Evolutionary conservation across 2,329 filamentous ascomycete species (phyloP), one percentile per base, ranked within the genome.

Genomic region (Talaromyces piceae): DNA sequence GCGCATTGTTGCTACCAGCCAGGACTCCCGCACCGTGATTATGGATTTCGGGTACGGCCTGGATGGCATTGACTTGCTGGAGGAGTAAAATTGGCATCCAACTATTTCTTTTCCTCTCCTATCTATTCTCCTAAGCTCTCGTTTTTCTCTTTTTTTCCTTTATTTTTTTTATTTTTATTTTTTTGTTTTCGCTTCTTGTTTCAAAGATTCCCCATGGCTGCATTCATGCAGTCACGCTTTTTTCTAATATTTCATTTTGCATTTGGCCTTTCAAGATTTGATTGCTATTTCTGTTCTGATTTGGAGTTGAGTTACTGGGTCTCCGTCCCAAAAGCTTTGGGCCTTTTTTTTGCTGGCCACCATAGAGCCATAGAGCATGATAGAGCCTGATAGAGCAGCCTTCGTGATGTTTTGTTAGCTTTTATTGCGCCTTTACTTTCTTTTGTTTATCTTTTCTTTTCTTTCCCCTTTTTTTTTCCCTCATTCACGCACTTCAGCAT

Each of bases 1-100:
- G 53, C 83, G 93, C 55, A 93, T 98, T 56, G 88, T 98, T 56
- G 93, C 89, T 61, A 95, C 91, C 0, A 93, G 91, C 46, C 93
- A 98, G 69, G 91, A 96, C 63, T 87, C 91, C 28, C 86, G 94
- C 65, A 90, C 94, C 47, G 73, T 97, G 53, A 86, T 98, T 54
- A 85, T 97, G 77, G 93, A 98, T 72, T 98, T 97, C 73, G 93
- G 82, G 13, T 79, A 79, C 61, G 72, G 74, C 16, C 69, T 81
- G 50, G 67, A 76, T 54, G 77, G 77, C 26, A 73, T 77, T 54
- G 76, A 80, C 26, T 60, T 78, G 54, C 64, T 82, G 52, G 70
- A 75, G 54, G 70, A 66, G 54, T 70, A 58, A 62, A n/a, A n/a
- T n/a, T n/a, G n/a, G n/a, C n/a, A n/a, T n/a, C n/a, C 49, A 11